These are phyloP conservation scores for Mycena maculata DNA, from an alignment of 768 basidiomycete genomes.

Conservation along the genomic window DNA sequence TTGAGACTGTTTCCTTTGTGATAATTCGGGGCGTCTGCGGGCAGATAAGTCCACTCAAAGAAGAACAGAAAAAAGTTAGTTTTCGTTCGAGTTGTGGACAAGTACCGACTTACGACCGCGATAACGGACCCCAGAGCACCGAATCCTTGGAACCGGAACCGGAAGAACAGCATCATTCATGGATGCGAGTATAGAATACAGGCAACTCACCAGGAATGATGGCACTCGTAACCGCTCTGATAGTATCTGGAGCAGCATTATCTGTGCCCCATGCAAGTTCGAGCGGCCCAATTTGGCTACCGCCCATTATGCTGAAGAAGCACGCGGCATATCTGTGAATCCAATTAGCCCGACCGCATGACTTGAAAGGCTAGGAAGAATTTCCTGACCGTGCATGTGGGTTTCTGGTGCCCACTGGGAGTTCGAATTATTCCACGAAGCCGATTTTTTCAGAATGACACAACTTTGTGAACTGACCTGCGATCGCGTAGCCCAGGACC, in stretches of 20 bases:
- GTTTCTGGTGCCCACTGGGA: conserved; percentile 46
- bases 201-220: conserved; percentile 51
- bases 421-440: too few species aligned
- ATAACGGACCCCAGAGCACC: conserved; percentile 59
- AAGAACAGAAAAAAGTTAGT: background rate
- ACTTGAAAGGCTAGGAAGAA: too few species aligned
- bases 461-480: conserved; percentile 43
- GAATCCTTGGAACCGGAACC: conserved; percentile 44
- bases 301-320: conserved; percentile 54
- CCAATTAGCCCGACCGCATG: background rate
- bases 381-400: conserved; percentile 47
- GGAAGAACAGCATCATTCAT: too few species aligned
- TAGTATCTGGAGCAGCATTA: conserved; percentile 62
- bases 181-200: too few species aligned
- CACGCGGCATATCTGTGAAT: conserved; percentile 57
- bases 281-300: conserved; percentile 52
- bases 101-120: conserved; percentile 45
- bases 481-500: conserved; percentile 58
- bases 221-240: conserved; percentile 58
- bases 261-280: conserved; percentile 61
- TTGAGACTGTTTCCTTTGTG: conserved; percentile 61
- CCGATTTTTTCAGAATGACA: too few species aligned
- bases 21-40: conserved; percentile 57
- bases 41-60: conserved; percentile 63
- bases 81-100: background rate